Evolutionary conservation across 306 rosid genomes (phyloP), one percentile per base, ranked within the genome.

Genomic region (Senna siamea): DNA sequence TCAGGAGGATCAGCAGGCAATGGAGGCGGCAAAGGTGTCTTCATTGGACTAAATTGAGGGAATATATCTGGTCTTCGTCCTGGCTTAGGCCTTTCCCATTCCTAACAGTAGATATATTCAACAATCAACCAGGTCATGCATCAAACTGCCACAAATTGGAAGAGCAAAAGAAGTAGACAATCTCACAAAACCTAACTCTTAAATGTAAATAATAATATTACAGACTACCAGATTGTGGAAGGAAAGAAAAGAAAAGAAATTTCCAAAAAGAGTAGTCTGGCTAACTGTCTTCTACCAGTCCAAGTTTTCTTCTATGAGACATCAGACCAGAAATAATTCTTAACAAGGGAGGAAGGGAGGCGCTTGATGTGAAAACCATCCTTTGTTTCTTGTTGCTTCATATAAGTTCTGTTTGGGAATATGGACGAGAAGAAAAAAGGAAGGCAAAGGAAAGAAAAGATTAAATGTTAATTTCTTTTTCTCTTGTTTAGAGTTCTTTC

Each of bases 31-130:
- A 84, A 80, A 34, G 87, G 87, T 73, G 87, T 77, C 82, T 84
- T 84, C 87, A 84, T 84, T 41, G 87, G 87, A 78, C 87, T 80
- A 57, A 84, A 84, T 54, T 84, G 87, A 19, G 87, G 87, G 30
- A 84, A 80, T 73, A 84, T 84, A 77, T 84, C 87, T 1, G 87
- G 69, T 64, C 87, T 84, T 57, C 87, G 63, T 64, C 87, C 87
- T 22, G 87, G 87, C 76, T 37, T 84, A 7, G 87, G 85, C 54
- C 55, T 80, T 35, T 77, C 82, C 85, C 87, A 84, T 62, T 84
- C 87, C 87, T 84, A 62, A 62, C 53, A 41, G 38, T 6, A 66
- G 19, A 67, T 23, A 62, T 7, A 75, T 58, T 32, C 40, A 66
- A 55, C 43, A 55, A 62, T 43, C 57, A 5, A 76, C 56, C 57